Evolutionary conservation across 305 asterid species (phyloP).

Genomic region (Fraxinus platypoda): DNA sequence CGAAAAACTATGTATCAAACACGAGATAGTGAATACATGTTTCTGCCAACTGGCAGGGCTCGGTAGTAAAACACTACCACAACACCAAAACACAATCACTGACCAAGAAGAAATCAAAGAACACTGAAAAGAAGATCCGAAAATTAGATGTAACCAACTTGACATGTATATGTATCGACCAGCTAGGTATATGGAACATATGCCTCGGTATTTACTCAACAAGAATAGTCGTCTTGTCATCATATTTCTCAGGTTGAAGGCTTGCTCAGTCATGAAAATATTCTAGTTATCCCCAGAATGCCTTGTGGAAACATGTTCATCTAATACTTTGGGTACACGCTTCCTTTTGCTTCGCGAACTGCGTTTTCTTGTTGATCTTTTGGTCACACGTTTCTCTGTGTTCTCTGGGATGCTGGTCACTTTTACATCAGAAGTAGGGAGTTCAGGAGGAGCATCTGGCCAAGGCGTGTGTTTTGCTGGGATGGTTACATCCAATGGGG

Average conservation of each 20-base stretch:
- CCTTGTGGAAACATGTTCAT: conserved; percentile 43
- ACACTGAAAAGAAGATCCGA: conserved; percentile 5
- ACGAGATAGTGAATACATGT: neutral
- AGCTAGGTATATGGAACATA: conserved; percentile 23
- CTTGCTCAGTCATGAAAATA: neutral
- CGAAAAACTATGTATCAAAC: conserved; percentile 5
- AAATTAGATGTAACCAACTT: neutral
- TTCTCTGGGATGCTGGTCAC: conserved; percentile 39
- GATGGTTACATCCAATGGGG: conserved; percentile 82
- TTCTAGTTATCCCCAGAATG: conserved; percentile 24
- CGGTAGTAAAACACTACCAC: neutral
- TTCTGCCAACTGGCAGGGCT: neutral
- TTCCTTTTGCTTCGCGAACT: conserved; percentile 69
- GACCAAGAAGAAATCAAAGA: conserved; percentile 2
- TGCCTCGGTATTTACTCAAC: conserved; percentile 21
- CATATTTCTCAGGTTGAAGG: conserved; percentile 8
- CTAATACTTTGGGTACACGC: conserved; percentile 51
- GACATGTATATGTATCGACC: conserved; percentile 16
- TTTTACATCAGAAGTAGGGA: conserved; percentile 53
- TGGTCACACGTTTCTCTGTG: conserved; percentile 53
- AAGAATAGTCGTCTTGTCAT: neutral
- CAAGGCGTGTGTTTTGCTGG: conserved; percentile 95
- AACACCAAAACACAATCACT: neutral
- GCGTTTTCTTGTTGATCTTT: conserved; percentile 64
- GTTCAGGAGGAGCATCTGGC: conserved; percentile 94